Evolutionary conservation across 1,284 basidiomycete genomes (phyloP).

Genomic region (Marasmius oreades): DNA sequence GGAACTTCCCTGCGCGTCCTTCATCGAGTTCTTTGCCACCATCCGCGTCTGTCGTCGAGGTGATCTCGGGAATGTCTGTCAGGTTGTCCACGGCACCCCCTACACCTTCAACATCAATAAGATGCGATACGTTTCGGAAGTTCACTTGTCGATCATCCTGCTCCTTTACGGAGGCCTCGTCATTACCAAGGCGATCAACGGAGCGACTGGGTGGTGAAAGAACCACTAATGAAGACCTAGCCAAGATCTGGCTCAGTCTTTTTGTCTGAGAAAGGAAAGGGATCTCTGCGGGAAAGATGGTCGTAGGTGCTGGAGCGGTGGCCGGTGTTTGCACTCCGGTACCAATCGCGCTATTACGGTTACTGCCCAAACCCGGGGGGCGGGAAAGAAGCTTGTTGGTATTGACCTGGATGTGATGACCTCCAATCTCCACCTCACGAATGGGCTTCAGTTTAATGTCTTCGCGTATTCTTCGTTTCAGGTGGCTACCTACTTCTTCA

Average conservation of each 20-base stretch:
- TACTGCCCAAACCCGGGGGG: background rate
- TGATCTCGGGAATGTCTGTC: too few relatives aligned
- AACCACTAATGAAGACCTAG: background rate
- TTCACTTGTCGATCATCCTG: too few relatives aligned
- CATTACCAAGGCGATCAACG: background rate
- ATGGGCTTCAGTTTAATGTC: background rate
- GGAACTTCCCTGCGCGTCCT: slow-evolving; percentile 7
- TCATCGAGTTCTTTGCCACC: background rate
- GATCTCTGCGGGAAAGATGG: background rate
- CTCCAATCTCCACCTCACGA: background rate
- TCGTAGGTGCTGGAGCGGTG: background rate
- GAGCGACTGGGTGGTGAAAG: background rate
- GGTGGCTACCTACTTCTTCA: background rate
- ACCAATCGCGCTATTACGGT: background rate
- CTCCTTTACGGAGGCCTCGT: background rate
- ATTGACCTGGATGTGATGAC: background rate
- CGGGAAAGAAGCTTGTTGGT: background rate
- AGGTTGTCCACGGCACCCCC: too few relatives aligned
- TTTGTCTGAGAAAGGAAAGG: background rate
- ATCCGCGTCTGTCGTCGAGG: too few relatives aligned
- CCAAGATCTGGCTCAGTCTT: background rate
- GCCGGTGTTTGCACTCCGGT: background rate
- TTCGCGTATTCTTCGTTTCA: background rate
- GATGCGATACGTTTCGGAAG: too few relatives aligned
- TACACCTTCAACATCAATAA: too few relatives aligned